A percentile compares a stretch with the other conserved stretches of the same genome.
These are phyloP conservation scores for Nicotiana benthamiana DNA, from an alignment of 257 asterid species.

Conservation along the genomic window DNA sequence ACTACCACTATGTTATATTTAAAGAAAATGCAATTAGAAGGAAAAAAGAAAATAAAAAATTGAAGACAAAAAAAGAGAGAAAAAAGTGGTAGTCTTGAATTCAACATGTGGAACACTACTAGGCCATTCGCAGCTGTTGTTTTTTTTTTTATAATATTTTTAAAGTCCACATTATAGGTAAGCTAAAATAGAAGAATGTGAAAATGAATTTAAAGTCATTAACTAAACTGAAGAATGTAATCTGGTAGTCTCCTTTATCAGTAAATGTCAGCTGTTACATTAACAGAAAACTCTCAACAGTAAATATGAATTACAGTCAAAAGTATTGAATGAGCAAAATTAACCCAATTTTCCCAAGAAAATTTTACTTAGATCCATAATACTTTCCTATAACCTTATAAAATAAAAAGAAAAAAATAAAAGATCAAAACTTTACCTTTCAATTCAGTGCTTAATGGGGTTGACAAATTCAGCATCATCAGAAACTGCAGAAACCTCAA, in stretches of 20 bases:
- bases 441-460: slow-evolving; percentile 11
- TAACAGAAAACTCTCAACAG: not conserved
- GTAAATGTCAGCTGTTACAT: not conserved
- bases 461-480: slow-evolving; percentile 37
- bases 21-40: not conserved
- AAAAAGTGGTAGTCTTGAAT: not conserved
- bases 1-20: not conserved
- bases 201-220: not conserved
- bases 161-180: not conserved
- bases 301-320: not conserved
- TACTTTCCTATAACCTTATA: not conserved
- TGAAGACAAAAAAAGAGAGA: not conserved
- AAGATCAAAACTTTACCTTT: not conserved
- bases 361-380: not conserved
- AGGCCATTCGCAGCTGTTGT: not conserved
- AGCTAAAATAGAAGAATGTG: not conserved
- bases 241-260: not conserved
- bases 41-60: not conserved
- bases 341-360: not conserved
- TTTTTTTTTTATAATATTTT: not conserved
- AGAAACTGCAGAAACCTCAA: slow-evolving; percentile 51
- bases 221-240: not conserved
- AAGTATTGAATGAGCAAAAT: not conserved
- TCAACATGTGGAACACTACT: not conserved
- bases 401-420: not conserved